phyloP scores from a whole-genome alignment of 768 basidiomycete species.

The Xerocomellus intermedius region DNA sequence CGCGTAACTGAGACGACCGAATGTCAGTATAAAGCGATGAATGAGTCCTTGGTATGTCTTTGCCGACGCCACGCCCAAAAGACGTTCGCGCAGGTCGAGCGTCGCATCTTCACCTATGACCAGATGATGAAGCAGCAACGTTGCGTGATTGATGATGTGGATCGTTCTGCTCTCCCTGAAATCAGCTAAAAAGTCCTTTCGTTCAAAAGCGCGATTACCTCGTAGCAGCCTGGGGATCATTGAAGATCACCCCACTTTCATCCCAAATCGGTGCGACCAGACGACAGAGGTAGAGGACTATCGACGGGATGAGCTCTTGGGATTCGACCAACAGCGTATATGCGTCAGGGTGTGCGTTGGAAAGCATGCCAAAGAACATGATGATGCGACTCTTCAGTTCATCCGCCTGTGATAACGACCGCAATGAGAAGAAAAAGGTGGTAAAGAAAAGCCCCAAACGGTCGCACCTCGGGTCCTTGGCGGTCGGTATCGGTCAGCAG shows the following conservation, averaged over 20 bases:
- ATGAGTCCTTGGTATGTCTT: conserved; percentile 59
- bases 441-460: neutral
- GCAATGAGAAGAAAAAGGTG: neutral
- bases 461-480: conserved; percentile 41
- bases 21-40: conserved; percentile 72
- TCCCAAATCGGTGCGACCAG: conserved; percentile 65
- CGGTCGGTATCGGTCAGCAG: conserved; percentile 45
- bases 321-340: conserved; percentile 44
- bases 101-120: conserved; percentile 48
- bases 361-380: conserved; percentile 40
- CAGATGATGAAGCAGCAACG: conserved; percentile 63
- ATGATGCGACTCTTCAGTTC: conserved; percentile 38
- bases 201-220: conserved; percentile 17
- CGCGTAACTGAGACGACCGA: conserved; percentile 73
- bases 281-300: conserved; percentile 54
- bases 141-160: conserved; percentile 48
- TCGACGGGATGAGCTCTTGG: conserved; percentile 58
- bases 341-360: conserved; percentile 39
- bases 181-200: neutral
- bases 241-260: conserved; percentile 46
- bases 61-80: conserved; percentile 48
- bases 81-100: conserved; percentile 54
- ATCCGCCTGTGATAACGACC: conserved; percentile 31
- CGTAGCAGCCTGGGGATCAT: conserved; percentile 31
- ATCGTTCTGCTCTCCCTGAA: conserved; percentile 42